Evolutionary conservation across 768 basidiomycete species (phyloP).

Genomic region (Phaffia australis): DNA sequence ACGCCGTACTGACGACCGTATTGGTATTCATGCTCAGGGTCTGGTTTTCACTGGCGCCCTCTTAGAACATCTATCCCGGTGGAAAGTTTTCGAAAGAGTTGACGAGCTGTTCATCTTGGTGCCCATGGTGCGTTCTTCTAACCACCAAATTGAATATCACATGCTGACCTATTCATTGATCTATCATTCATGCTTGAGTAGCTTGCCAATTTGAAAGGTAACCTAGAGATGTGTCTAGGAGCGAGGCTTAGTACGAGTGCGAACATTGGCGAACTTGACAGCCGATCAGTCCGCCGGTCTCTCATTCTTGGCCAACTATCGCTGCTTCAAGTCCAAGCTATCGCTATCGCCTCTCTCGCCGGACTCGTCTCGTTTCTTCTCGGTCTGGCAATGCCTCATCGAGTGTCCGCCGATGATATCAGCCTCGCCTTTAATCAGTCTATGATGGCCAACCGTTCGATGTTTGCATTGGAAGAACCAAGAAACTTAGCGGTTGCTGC

Average conservation of each 20-base stretch:
- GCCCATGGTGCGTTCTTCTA: conserved; percentile 57
- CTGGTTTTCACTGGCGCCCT: conserved; percentile 84
- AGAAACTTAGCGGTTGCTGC: conserved; percentile 21
- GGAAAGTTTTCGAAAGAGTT: conserved; percentile 77
- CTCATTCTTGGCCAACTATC: conserved; percentile 73
- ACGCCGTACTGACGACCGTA: not conserved
- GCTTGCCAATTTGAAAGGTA: conserved; percentile 71
- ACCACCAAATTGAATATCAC: not conserved
- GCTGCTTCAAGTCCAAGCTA: conserved; percentile 84
- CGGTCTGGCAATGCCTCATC: conserved; percentile 43
- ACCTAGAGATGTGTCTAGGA: conserved; percentile 96
- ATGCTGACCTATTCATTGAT: not conserved
- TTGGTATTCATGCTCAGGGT: conserved; percentile 39
- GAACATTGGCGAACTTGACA: conserved; percentile 84
- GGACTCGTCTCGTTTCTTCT: conserved; percentile 65
- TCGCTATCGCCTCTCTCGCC: conserved; percentile 76
- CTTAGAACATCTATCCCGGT: conserved; percentile 77
- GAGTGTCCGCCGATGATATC: conserved; percentile 30
- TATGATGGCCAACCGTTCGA: not conserved
- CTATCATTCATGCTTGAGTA: not conserved
- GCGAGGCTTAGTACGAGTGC: conserved; percentile 87
- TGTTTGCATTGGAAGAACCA: not conserved
- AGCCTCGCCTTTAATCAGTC: conserved; percentile 22
- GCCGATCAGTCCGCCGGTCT: conserved; percentile 48
- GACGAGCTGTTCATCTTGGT: conserved; percentile 96